A percentile compares a stretch with the other conserved stretches of the same genome.
These are phyloP conservation scores for Coprinellus aureogranulatus DNA, from an alignment of 768 basidiomycete genomes.

Conservation along the genomic window DNA sequence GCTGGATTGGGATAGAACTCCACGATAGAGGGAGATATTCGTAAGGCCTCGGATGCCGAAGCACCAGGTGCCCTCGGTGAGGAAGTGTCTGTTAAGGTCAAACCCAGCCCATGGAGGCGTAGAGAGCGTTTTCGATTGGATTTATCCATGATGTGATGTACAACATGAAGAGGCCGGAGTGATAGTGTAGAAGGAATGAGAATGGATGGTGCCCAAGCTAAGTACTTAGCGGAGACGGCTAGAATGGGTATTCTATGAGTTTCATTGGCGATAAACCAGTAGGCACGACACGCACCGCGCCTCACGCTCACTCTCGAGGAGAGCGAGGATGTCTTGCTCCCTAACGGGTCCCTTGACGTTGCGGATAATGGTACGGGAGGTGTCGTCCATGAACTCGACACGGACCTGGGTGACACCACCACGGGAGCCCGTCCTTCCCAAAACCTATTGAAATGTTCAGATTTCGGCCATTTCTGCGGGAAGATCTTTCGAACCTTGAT, in stretches of 20 bases:
- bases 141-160: conserved; percentile 11
- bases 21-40: not conserved
- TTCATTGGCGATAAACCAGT: not conserved
- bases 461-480: conserved; percentile 6
- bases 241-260: not conserved
- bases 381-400: conserved; percentile 99
- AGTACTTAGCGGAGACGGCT: conserved; percentile 40
- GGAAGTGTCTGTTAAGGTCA: not conserved
- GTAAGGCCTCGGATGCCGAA: conserved; percentile 1
- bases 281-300: conserved; percentile 72
- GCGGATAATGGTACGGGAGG: conserved; percentile 92
- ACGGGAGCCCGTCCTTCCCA: conserved; percentile 97
- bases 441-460: conserved; percentile 56
- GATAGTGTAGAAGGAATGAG: conserved; percentile 4
- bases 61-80: not conserved
- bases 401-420: conserved; percentile 99
- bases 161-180: conserved; percentile 2
- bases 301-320: conserved; percentile 98
- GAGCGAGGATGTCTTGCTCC: conserved; percentile 92
- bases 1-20: not conserved
- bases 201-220: not conserved
- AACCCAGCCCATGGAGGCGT: not conserved
- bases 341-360: conserved; percentile 99
- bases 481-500: conserved; percentile 65
- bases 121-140: conserved; percentile 5